Base-by-base conservation (phyloP, 257 asterid species). In the Voacanga thouarsii region DNA sequence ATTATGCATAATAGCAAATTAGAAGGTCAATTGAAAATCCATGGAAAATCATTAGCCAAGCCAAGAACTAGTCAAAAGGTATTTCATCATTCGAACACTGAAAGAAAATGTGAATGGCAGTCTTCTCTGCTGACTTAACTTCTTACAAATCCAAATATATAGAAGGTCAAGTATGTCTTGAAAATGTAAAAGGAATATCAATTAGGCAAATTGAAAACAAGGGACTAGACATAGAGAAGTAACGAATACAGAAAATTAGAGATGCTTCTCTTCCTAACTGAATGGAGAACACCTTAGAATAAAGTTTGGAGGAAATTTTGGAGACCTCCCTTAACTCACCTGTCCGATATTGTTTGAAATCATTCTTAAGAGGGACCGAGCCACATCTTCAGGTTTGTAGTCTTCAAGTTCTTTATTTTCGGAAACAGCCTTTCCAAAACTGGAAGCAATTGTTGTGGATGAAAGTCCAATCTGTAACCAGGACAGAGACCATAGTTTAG, bases 291-390 rank as follows among this genome's bases (percentile, higher is more conserved):
- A 50, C 70, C 64, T 39, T 26, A 6, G 65, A 72, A 10, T 30
- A 14, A 49, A 71, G 4, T 21, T 59, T 24, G 72, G 30, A 39
- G 41, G 61, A 41, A 5, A 30, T 39, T 18, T 64, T 55, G 71
- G 57, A 78, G 24, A 24, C 28, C 49, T 76, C 61, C 61, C 65
- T 49, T 39, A 63, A 79, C 90, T 85, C 50, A 92, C 98, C 94
- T 94, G 98, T 81, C 96, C 98, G 64, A 90, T 89, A 77, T 94
- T 92, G 82, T 94, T 94, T 79, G 98, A 94, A 74, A 94, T 94
- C 97, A 94, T 89, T 87, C 98, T 86, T 85, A 94, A 78, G 76
- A 94, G 92, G 77, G 98, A 90, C 81, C 97, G 88, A 72, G 97
- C 91, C 41, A 92, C 80, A 83, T 94, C 98, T 87, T 94, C 97